Evolutionary conservation across 495 filamentous ascomycete species (phyloP).

Genomic region (Aspergillus leporis): DNA sequence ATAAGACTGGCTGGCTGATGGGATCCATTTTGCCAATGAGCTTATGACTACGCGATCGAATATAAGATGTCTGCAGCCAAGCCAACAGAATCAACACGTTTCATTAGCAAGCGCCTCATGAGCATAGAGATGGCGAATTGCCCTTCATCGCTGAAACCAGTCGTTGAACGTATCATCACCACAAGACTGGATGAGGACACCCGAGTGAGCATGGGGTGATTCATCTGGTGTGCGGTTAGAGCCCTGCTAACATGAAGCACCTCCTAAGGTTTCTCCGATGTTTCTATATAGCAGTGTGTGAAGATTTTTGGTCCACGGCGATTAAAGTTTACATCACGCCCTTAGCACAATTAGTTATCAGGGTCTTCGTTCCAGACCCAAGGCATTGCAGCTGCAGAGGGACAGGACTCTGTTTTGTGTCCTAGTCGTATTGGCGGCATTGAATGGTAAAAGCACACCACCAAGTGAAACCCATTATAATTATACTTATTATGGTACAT

Average conservation of each 20-base stretch:
- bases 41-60: slow-evolving; percentile 46
- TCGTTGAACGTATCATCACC: slow-evolving; percentile 28
- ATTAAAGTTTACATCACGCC: no score
- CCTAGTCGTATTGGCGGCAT: background rate
- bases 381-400: background rate
- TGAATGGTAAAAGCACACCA: background rate
- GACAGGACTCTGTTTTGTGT: background rate
- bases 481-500: background rate
- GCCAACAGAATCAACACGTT: slow-evolving; percentile 13
- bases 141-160: slow-evolving; percentile 19
- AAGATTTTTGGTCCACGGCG: no score
- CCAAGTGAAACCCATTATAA: background rate
- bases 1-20: slow-evolving; percentile 48
- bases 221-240: no score
- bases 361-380: background rate
- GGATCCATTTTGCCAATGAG: slow-evolving; percentile 54
- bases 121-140: slow-evolving; percentile 20
- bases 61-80: slow-evolving; percentile 44
- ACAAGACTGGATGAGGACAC: slow-evolving; percentile 28
- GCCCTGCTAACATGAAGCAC: no score
- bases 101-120: background rate
- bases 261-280: no score
- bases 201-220: slow-evolving; percentile 26
- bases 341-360: background rate
- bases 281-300: no score